phyloP scores from a whole-genome alignment of 2,329 filamentous ascomycete species.

The Fusarium tupiense region DNA sequence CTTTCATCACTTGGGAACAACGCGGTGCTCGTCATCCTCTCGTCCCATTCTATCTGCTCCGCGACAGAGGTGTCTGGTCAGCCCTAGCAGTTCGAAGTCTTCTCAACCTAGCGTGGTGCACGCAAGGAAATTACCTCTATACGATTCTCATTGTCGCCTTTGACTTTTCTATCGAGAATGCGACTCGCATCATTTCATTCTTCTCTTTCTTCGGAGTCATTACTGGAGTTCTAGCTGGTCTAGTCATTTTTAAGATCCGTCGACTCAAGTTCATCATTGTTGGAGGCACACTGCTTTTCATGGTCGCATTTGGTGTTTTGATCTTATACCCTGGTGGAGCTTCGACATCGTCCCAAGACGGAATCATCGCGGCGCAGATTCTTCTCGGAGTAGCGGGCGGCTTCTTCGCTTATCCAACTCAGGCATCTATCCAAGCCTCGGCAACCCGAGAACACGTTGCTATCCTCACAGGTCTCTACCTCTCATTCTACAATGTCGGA shows the following conservation, averaged over 20 bases:
- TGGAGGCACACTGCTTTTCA: conserved; percentile 63
- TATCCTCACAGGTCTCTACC: conserved; percentile 51
- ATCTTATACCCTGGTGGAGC: conserved; percentile 64
- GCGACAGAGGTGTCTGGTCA: conserved; percentile 69
- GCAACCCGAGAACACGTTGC: conserved; percentile 51
- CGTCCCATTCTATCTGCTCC: conserved; percentile 66
- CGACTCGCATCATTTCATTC: conserved; percentile 66
- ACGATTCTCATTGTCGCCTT: conserved; percentile 68
- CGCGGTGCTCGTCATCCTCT: conserved; percentile 60
- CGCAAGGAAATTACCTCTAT: conserved; percentile 69
- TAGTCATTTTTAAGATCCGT: conserved; percentile 62
- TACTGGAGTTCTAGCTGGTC: conserved; percentile 60
- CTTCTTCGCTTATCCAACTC: conserved; percentile 59
- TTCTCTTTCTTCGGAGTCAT: conserved; percentile 65
- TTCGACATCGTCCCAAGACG: conserved; percentile 52
- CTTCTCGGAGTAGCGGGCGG: conserved; percentile 68
- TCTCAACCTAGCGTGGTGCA: conserved; percentile 63
- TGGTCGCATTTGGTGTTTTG: conserved; percentile 65
- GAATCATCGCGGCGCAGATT: conserved; percentile 65
- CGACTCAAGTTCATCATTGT: conserved; percentile 69
- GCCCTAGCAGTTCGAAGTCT: conserved; percentile 63
- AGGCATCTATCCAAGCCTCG: conserved; percentile 53
- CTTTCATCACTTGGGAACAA: conserved; percentile 65
- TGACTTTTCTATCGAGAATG: conserved; percentile 62
- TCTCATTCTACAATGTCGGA: conserved; percentile 55